A percentile compares a stretch with the other conserved stretches of the same genome.
Evolutionary conservation across 805 yeast genomes (phyloP).

Genomic region (Zygosaccharomyces rouxii): DNA sequence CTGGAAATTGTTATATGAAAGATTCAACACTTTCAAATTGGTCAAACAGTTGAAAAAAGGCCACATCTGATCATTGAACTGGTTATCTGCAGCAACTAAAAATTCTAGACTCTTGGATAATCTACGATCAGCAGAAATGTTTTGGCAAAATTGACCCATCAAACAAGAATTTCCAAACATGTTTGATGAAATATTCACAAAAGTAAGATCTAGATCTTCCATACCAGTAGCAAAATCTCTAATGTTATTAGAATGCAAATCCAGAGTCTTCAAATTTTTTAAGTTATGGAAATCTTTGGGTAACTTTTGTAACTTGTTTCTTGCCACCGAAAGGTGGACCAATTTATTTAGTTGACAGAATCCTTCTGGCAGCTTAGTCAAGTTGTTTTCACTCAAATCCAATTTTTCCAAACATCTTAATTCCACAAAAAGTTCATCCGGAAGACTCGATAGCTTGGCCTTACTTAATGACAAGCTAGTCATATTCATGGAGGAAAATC

Average conservation of each 20-base stretch:
- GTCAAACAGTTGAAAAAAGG: constrained; percentile 57
- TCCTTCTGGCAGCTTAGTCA: constrained; percentile 69
- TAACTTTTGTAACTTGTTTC: constrained; percentile 67
- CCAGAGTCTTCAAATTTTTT: constrained; percentile 57
- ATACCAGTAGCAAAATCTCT: constrained; percentile 62
- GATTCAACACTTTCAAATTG: constrained; percentile 58
- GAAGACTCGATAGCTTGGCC: constrained; percentile 75
- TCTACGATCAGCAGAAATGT: constrained; percentile 31
- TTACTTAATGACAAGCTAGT: constrained; percentile 72
- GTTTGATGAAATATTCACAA: constrained; percentile 71
- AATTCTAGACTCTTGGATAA: constrained; percentile 49
- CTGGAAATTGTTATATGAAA: constrained; percentile 77
- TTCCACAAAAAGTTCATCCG: constrained; percentile 55
- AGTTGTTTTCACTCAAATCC: constrained; percentile 74
- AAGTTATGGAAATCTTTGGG: constrained; percentile 65
- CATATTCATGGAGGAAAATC: constrained; percentile 50
- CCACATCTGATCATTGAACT: constrained; percentile 72
- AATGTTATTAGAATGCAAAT: constrained; percentile 80
- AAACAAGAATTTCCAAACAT: constrained; percentile 41
- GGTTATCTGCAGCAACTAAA: constrained; percentile 76
- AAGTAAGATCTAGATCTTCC: constrained; percentile 58
- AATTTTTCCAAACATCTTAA: constrained; percentile 68
- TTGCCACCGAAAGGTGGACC: constrained; percentile 61
- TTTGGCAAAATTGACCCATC: constrained; percentile 43
- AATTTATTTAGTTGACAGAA: constrained; percentile 57